Conservation (phyloP, 805 yeast species). For the Schizosaccharomyces japonicus region DNA sequence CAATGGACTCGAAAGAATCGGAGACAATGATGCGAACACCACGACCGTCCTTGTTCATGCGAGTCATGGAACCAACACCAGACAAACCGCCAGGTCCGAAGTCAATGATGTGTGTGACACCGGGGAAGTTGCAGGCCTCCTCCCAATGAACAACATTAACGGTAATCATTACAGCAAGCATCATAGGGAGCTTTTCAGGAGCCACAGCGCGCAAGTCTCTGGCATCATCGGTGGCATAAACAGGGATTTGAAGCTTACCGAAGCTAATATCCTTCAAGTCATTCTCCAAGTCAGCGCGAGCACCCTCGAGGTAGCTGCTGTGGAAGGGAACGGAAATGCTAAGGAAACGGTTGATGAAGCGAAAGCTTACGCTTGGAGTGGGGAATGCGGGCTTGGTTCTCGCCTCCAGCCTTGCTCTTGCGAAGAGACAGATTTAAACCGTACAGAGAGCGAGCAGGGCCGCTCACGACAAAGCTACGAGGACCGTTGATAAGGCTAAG, state of each 20-base stretch:
- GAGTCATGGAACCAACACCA: slow-evolving; percentile 87
- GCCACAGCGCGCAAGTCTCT: slow-evolving; percentile 31
- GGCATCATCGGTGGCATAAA: slow-evolving; percentile 54
- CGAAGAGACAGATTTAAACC: slow-evolving; percentile 83
- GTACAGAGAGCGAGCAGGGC: slow-evolving; percentile 93
- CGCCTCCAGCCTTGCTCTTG: slow-evolving; percentile 85
- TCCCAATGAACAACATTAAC: slow-evolving; percentile 91
- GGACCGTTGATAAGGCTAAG: slow-evolving; percentile 89
- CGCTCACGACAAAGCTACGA: slow-evolving; percentile 79
- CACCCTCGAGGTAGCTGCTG: slow-evolving; percentile 56
- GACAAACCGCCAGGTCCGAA: slow-evolving; percentile 98
- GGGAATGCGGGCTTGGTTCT: slow-evolving; percentile 89
- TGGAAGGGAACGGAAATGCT: slow-evolving; percentile 96
- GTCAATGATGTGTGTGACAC: slow-evolving; percentile 70
- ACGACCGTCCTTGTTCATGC: slow-evolving; percentile 94
- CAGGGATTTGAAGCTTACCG: slow-evolving; percentile 43
- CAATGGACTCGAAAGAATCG: slow-evolving; percentile 70
- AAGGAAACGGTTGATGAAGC: slow-evolving; percentile 77
- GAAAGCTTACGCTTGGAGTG: slow-evolving; percentile 78
- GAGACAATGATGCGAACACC: slow-evolving; percentile 88
- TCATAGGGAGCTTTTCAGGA: slow-evolving; percentile 12
- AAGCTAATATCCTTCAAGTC: slow-evolving; percentile 4
- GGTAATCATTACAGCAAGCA: slow-evolving; percentile 55
- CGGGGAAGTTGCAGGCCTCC: slow-evolving; percentile 42
- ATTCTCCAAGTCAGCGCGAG: slow-evolving; percentile 22